These are phyloP conservation scores for Verruconis gallopava DNA, from an alignment of 2,329 filamentous ascomycete genomes.

Conservation along the genomic window DNA sequence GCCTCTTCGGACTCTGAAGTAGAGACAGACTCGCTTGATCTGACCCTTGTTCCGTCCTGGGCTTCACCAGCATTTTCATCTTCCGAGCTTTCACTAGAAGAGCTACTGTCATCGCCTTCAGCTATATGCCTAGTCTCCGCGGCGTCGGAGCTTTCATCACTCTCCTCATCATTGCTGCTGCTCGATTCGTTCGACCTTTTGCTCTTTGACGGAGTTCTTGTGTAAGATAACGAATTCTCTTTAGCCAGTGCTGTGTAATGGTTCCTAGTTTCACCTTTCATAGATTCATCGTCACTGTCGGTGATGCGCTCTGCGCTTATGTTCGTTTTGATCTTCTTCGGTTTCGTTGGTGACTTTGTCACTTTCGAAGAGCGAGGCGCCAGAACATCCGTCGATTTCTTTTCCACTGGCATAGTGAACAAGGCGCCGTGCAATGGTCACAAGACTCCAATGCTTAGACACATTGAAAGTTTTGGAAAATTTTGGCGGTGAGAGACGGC, in stretches of 20 bases:
- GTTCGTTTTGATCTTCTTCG: not conserved
- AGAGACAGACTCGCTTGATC: too few relatives aligned
- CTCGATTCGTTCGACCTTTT: too few relatives aligned
- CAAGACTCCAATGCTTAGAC: not conserved
- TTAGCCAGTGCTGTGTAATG: too few relatives aligned
- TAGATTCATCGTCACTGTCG: slow-evolving; percentile 2
- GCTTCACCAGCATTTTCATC: too few relatives aligned
- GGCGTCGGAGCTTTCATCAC: not conserved
- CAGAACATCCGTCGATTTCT: not conserved
- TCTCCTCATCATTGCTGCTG: not conserved
- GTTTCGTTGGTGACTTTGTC: not conserved
- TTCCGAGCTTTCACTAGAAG: too few relatives aligned
- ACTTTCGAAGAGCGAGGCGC: not conserved
- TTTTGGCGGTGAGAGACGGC: not conserved
- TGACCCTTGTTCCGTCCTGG: too few relatives aligned
- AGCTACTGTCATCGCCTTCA: too few relatives aligned
- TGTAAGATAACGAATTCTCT: too few relatives aligned
- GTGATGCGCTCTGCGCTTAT: slow-evolving; percentile 6
- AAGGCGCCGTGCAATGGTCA: not conserved
- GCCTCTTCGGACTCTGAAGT: not conserved
- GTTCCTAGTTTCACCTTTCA: too few relatives aligned
- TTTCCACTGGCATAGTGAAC: not conserved
- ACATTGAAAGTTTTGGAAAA: not conserved
- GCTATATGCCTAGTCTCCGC: too few relatives aligned
- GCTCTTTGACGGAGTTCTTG: not conserved